Evolutionary conservation across 208 protist species (phyloP).

Genomic region (Trypanosoma avium): DNA sequence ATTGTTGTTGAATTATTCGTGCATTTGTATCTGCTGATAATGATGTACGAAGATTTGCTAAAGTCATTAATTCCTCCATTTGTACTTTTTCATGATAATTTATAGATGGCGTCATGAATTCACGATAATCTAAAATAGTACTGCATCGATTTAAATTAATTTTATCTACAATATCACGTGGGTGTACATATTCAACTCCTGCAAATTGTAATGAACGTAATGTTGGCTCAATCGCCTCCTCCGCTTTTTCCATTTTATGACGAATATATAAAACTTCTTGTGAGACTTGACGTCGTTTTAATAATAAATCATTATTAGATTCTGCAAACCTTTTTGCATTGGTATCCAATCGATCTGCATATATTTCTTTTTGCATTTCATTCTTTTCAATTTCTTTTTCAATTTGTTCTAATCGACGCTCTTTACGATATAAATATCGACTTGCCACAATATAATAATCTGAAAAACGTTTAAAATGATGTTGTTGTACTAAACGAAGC

Average conservation of each 20-base stretch:
- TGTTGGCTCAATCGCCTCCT: constrained; percentile 73
- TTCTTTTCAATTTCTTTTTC: constrained; percentile 71
- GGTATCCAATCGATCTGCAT: constrained; percentile 65
- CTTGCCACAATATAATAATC: constrained; percentile 88
- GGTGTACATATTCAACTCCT: constrained; percentile 73
- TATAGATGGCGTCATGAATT: constrained; percentile 40
- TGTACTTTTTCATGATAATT: constrained; percentile 35
- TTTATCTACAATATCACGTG: constrained; percentile 73
- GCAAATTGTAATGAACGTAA: constrained; percentile 69
- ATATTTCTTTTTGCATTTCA: constrained; percentile 75
- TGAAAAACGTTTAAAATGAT: constrained; percentile 87
- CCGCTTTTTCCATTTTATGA: constrained; percentile 60
- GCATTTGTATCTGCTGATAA: constrained; percentile 7
- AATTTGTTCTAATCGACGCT: constrained; percentile 64
- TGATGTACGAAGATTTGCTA: constrained; percentile 13
- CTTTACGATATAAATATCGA: constrained; percentile 87
- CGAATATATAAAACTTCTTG: constrained; percentile 72
- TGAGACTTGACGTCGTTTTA: constrained; percentile 54
- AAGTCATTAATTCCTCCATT: constrained; percentile 31
- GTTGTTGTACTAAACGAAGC: constrained; percentile 75
- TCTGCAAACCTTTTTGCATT: constrained; percentile 78
- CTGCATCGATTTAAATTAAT: constrained; percentile 81
- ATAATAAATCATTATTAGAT: constrained; percentile 50
- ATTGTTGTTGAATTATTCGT: background rate
- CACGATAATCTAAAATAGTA: constrained; percentile 82